A percentile compares a stretch with the other conserved stretches of the same genome.
These are phyloP conservation scores for Stevia rebaudiana DNA, from an alignment of 140 eudicot species.

Conservation along the genomic window DNA sequence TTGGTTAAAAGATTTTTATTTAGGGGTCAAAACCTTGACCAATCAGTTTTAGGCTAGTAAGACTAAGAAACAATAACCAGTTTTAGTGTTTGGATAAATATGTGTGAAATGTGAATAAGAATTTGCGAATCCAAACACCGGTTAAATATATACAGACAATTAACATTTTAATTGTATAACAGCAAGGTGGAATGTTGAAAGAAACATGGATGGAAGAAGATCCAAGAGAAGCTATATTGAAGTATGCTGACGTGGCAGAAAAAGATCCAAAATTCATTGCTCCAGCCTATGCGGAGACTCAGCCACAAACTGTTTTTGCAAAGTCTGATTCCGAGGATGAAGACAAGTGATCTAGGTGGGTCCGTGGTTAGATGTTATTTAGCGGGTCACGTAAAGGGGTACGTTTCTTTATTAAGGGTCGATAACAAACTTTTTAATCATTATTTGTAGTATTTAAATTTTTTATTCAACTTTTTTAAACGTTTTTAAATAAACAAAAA, in stretches of 20 bases:
- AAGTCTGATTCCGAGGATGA: slow-evolving; percentile 91
- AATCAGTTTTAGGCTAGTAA: too few species aligned
- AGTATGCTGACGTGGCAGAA: slow-evolving; percentile 89
- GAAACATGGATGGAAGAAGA: slow-evolving; percentile 99
- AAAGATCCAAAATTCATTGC: slow-evolving; percentile 93
- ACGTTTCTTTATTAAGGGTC: background rate
- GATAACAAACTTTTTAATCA: background rate
- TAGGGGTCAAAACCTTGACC: too few species aligned
- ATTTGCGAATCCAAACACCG: too few species aligned
- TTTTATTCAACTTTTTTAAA: too few species aligned
- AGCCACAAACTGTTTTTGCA: slow-evolving; percentile 75
- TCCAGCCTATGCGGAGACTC: slow-evolving; percentile 92
- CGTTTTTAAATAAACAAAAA: too few species aligned
- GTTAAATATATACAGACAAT: too few species aligned
- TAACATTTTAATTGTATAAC: slow-evolving; percentile 30
- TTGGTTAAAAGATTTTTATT: too few species aligned
- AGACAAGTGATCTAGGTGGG: slow-evolving; percentile 37
- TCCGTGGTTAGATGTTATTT: background rate
- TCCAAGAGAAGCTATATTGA: slow-evolving; percentile 95
- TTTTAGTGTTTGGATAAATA: background rate
- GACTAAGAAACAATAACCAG: too few species aligned
- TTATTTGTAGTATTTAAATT: too few species aligned
- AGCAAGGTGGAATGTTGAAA: slow-evolving; percentile 97
- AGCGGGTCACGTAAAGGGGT: background rate
- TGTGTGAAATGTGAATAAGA: background rate